Evolutionary conservation across 257 asterid species (phyloP), one percentile per base, ranked within the genome.

Genomic region (Prunella vulgaris): DNA sequence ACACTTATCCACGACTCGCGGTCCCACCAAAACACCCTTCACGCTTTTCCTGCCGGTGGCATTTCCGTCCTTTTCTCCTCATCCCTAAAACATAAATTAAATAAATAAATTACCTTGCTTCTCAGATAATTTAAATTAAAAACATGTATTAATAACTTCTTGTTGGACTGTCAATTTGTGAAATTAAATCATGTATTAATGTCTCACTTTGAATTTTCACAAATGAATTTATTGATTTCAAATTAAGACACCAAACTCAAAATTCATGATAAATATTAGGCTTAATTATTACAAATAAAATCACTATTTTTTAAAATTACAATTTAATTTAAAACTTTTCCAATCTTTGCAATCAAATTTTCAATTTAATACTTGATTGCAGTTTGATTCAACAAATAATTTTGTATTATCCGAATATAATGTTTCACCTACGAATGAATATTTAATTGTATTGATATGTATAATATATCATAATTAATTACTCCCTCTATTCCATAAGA

Each of bases 11-110:
- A 66, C 63, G 51, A 52, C 59, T 62, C 61, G 13, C 78, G 81
- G 84, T 27, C 77, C 83, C 79, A 25, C 75, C 76, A 53, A 60
- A 65, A 15, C 69, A 32, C 24, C 70, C 66, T 15, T 62, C 69
- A 58, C 71, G 51, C 71, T 30, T 79, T n/a, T 69, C 28, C 38
- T 17, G 52, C 64, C 32, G 18, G 21, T 60, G 90, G 78, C 56
- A 76, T 46, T 86, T 70, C 53, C 28, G 84, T 81, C 83, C 53
- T 78, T 80, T 57, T 59, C 15, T 14, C 52, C 42, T 15, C 49
- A 0, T 17, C n/a, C 42, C n/a, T 44, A 24, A n/a, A 6, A 10
- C 25, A 37, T 7, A 17, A 52, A 20, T 32, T 5, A 32, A 32
- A 32, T 32, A 28, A 28, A 28, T 2, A 5, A 2, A 18, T 51